phyloP scores from a whole-genome alignment of 495 filamentous ascomycete species.

The Copromyces sp. region DNA sequence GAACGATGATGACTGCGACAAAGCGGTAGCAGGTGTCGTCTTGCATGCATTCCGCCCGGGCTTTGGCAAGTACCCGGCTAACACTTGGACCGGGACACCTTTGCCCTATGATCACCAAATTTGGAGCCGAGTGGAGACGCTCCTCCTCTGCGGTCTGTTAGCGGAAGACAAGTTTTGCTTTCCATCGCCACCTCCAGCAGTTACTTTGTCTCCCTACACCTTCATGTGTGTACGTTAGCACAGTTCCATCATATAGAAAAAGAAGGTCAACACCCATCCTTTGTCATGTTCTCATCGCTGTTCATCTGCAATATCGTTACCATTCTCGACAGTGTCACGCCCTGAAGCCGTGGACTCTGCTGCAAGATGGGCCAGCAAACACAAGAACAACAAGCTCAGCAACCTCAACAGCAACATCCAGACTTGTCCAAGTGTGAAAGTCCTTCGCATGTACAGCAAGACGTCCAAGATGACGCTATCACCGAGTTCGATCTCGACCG shows the following conservation, averaged over 20 bases:
- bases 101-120: neutral
- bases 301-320: neutral
- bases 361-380: neutral
- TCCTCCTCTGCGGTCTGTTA: neutral
- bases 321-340: neutral
- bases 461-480: neutral
- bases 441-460: neutral
- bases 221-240: neutral
- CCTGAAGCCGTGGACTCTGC: neutral
- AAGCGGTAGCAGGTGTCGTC: neutral
- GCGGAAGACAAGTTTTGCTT: neutral
- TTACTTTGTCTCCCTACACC: neutral
- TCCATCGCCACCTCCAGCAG: neutral
- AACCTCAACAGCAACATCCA: neutral
- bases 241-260: neutral
- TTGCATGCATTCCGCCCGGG: neutral
- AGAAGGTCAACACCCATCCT: neutral
- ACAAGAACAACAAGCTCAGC: neutral
- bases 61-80: neutral
- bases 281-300: neutral
- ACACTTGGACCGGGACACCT: neutral
- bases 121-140: neutral
- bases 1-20: neutral
- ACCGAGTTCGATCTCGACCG: constrained; percentile 42
- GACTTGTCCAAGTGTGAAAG: neutral